Conservation (phyloP, 768 basidiomycete species). For the Udeniomyces megalosporus region DNA sequence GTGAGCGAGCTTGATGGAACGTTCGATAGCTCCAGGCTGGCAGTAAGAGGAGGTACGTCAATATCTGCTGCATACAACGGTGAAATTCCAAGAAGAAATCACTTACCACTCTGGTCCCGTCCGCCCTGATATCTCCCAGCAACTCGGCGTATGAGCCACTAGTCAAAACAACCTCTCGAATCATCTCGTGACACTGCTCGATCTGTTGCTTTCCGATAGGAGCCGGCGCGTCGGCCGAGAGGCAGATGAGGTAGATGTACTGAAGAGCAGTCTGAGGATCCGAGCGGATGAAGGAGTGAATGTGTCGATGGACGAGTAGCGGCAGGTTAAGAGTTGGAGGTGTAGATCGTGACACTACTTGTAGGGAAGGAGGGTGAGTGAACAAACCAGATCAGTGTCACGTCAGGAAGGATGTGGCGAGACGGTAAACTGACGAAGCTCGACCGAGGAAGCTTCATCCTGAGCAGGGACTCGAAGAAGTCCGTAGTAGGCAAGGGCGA, state of each 20-base stretch:
- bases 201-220: conserved; percentile 70
- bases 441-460: conserved; percentile 65
- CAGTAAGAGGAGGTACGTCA: neutral
- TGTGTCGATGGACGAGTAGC: conserved; percentile 78
- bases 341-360: too few species aligned
- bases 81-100: neutral
- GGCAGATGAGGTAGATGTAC: conserved; percentile 74
- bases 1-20: conserved; percentile 57
- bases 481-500: conserved; percentile 84
- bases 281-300: conserved; percentile 78
- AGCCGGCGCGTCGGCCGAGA: conserved; percentile 53
- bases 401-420: neutral
- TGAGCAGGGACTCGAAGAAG: conserved; percentile 66
- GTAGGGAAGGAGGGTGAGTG: neutral
- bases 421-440: conserved; percentile 46
- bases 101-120: conserved; percentile 74
- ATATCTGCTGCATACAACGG: neutral
- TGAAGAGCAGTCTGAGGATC: conserved; percentile 88
- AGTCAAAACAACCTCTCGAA: conserved; percentile 32
- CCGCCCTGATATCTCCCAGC: conserved; percentile 76
- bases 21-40: conserved; percentile 76
- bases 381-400: neutral
- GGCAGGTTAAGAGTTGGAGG: conserved; percentile 45
- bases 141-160: conserved; percentile 63
- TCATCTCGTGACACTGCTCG: conserved; percentile 36